Percentiles rank a stretch among this genome's conserved stretches.
Conservation (phyloP, 257 asterid species). For the Galeopsis tetrahit region DNA sequence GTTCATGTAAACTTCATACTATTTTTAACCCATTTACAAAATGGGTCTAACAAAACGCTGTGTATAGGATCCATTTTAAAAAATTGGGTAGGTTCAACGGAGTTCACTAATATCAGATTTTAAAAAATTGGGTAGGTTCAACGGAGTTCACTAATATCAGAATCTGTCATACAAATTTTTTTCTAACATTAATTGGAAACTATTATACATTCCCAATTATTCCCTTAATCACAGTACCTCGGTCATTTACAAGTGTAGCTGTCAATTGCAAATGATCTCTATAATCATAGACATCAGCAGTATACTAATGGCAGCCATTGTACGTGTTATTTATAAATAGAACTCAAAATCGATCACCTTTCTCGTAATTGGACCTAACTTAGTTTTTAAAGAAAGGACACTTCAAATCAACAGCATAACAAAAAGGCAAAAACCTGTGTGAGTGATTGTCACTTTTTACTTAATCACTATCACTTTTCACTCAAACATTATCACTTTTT, state of each 20-base stretch:
- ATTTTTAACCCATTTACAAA: too few species aligned
- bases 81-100: too few species aligned
- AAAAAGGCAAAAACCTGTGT: background rate
- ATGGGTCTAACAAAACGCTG: too few species aligned
- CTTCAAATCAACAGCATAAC: slow-evolving; percentile 13
- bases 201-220: background rate
- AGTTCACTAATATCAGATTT: too few species aligned
- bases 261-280: slow-evolving; percentile 12
- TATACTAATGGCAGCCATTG: background rate
- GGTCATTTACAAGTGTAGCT: background rate
- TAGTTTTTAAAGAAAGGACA: background rate
- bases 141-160: too few species aligned
- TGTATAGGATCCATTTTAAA: too few species aligned
- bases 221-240: too few species aligned
- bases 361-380: slow-evolving; percentile 11
- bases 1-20: too few species aligned
- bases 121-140: too few species aligned
- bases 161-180: background rate
- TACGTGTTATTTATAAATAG: background rate
- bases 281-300: background rate
- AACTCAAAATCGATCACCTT: background rate
- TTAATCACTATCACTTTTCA: too few species aligned
- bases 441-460: too few species aligned
- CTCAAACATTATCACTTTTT: too few species aligned
- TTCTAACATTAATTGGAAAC: background rate